phyloP scores from a whole-genome alignment of 345 rosid genomes.

The Aquilaria yunnanensis region DNA sequence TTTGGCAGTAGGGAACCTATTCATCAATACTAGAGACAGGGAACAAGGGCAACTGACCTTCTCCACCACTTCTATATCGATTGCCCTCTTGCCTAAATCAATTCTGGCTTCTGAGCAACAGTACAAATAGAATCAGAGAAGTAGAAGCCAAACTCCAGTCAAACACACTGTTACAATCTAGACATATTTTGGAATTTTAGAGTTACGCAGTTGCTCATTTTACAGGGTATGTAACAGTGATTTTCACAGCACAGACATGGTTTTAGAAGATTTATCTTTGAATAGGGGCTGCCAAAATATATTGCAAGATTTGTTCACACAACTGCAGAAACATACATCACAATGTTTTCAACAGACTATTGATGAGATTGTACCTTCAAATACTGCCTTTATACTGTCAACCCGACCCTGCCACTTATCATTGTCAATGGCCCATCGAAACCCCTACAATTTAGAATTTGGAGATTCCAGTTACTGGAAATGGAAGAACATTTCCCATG shows the following conservation, averaged over 20 bases:
- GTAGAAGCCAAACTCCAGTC: background rate
- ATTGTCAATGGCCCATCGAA: constrained; percentile 82
- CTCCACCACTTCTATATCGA: constrained; percentile 77
- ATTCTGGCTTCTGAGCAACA: constrained; percentile 52
- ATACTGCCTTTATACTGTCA: constrained; percentile 64
- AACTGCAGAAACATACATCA: no score
- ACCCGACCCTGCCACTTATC: constrained; percentile 83
- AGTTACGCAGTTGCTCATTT: no score
- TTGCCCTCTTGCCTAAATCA: constrained; percentile 55
- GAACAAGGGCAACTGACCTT: constrained; percentile 39
- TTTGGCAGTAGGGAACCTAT: background rate
- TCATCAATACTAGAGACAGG: background rate
- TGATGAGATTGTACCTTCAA: constrained; percentile 52
- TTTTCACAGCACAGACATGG: no score
- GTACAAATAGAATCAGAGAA: constrained; percentile 8
- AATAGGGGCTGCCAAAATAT: no score
- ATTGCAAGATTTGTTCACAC: no score
- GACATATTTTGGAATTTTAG: no score
- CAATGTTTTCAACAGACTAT: no score
- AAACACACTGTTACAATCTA: no score
- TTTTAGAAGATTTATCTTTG: no score
- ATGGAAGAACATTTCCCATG: background rate
- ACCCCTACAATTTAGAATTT: constrained; percentile 45
- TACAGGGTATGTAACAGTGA: no score
- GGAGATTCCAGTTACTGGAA: background rate